Percentiles rank a stretch among this genome's conserved stretches.
These are phyloP conservation scores for Fusarium chuoi DNA, from an alignment of 2,329 filamentous ascomycete genomes.

Conservation along the genomic window DNA sequence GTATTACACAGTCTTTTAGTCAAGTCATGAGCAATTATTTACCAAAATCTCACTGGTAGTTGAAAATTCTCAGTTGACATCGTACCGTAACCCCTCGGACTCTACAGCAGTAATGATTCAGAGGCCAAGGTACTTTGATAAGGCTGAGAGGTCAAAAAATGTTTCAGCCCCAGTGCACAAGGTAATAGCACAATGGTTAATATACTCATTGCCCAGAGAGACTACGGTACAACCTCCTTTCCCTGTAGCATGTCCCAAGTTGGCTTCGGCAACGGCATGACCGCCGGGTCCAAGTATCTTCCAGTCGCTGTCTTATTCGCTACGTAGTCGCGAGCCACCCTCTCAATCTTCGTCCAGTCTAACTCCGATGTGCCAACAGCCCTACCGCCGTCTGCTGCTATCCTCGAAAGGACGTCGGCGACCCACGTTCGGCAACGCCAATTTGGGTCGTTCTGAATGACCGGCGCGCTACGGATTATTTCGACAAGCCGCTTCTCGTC, in stretches of 20 bases:
- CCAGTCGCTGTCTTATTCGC: not conserved
- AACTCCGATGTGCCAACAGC: slow-evolving; percentile 51
- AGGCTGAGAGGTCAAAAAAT: too few relatives aligned
- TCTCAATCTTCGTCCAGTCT: slow-evolving; percentile 50
- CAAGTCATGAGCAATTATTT: too few relatives aligned
- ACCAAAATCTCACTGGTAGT: not conserved
- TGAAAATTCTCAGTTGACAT: not conserved
- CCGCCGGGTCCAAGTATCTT: too few relatives aligned
- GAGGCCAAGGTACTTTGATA: too few relatives aligned
- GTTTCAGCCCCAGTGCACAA: too few relatives aligned
- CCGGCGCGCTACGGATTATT: slow-evolving; percentile 46
- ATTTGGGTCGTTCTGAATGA: slow-evolving; percentile 47
- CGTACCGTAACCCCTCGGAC: too few relatives aligned
- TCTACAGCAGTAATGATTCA: not conserved
- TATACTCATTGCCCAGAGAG: not conserved
- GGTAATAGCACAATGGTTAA: too few relatives aligned
- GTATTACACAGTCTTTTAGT: not conserved
- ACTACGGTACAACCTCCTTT: not conserved
- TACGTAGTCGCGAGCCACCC: not conserved
- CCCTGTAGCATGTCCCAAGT: not conserved
- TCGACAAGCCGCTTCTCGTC: slow-evolving; percentile 39
- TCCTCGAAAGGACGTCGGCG: slow-evolving; percentile 45
- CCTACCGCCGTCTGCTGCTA: slow-evolving; percentile 47
- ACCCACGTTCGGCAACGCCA: slow-evolving; percentile 57
- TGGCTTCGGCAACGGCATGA: not conserved